These are phyloP conservation scores for Crithidia brevicula DNA, from an alignment of 208 protist genomes.

Conservation along the genomic window DNA sequence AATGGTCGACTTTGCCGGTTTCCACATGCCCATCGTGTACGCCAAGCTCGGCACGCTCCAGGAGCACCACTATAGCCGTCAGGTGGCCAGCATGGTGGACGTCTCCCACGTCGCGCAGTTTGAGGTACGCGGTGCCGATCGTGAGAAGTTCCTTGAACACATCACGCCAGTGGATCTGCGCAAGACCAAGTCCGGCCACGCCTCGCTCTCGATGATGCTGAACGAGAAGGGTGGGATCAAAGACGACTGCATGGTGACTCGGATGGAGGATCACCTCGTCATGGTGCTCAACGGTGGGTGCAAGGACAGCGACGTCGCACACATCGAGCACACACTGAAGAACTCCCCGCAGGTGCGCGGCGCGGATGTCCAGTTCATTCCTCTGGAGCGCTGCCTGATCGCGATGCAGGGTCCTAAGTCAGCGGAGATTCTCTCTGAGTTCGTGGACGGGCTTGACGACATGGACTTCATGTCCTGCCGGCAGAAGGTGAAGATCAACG, in stretches of 20 bases:
- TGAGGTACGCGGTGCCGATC: constrained; percentile 86
- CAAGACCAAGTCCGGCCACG: constrained; percentile 36
- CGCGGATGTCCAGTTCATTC: constrained; percentile 81
- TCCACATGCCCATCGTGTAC: constrained; percentile 96
- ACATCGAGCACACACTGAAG: constrained; percentile 50
- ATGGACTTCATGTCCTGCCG: constrained; percentile 87
- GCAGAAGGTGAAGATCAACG: constrained; percentile 45
- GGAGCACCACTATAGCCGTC: constrained; percentile 90
- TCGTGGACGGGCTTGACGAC: constrained; percentile 31
- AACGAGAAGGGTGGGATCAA: constrained; percentile 93
- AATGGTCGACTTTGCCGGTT: constrained; percentile 96
- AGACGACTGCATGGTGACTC: constrained; percentile 96
- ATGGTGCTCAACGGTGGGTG: constrained; percentile 96
- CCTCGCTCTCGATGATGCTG: constrained; percentile 90
- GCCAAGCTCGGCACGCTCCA: constrained; percentile 73
- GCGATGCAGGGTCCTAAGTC: constrained; percentile 94
- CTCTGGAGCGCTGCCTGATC: constrained; percentile 84
- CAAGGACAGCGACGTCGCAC: constrained; percentile 93
- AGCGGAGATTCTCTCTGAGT: constrained; percentile 50
- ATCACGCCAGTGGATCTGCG: constrained; percentile 88
- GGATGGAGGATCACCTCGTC: constrained; percentile 86
- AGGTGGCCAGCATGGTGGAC: constrained; percentile 94
- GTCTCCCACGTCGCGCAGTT: constrained; percentile 97
- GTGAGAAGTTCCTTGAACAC: constrained; percentile 92
- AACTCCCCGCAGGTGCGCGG: constrained; percentile 54